These are phyloP conservation scores for Cymbopogon flexuosus DNA, from an alignment of 202 grass and related monocot species.

Conservation along the genomic window DNA sequence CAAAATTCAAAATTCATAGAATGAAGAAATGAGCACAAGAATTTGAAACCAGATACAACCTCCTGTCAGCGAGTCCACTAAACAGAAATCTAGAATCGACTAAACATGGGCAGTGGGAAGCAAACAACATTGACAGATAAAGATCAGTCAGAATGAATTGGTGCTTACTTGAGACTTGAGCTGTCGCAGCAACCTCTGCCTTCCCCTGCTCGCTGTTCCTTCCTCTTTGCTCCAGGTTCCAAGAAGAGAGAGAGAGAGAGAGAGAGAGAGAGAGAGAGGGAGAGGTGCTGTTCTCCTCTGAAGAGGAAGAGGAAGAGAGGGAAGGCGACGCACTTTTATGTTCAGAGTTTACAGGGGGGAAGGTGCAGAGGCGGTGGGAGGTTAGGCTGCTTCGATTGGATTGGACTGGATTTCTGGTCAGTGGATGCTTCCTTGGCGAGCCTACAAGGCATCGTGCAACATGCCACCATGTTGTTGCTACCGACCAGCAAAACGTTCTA, in stretches of 20 bases:
- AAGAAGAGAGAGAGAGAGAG: neutral
- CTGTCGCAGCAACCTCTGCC: neutral
- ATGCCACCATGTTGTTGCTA: constrained; percentile 35
- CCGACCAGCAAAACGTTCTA: constrained; percentile 12
- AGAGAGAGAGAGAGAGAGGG: neutral
- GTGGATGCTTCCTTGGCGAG: constrained; percentile 47
- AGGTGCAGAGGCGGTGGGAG: constrained; percentile 36
- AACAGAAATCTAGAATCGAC: neutral
- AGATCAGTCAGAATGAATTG: neutral
- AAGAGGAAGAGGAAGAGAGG: constrained; percentile 17
- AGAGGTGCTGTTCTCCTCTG: constrained; percentile 22
- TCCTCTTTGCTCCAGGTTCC: neutral
- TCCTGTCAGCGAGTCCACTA: neutral
- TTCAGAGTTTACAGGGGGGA: constrained; percentile 23
- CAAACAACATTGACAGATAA: neutral
- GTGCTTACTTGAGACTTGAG: constrained; percentile 6
- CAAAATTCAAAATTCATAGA: neutral
- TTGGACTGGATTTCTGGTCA: constrained; percentile 19
- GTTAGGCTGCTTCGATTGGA: constrained; percentile 27
- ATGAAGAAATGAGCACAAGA: neutral
- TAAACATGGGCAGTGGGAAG: neutral
- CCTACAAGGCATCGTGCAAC: constrained; percentile 42
- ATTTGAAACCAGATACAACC: neutral
- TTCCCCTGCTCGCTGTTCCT: neutral
- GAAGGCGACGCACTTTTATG: constrained; percentile 46